These are phyloP conservation scores for Xylaria sp. DNA, from an alignment of 495 filamentous ascomycete genomes.

Conservation along the genomic window DNA sequence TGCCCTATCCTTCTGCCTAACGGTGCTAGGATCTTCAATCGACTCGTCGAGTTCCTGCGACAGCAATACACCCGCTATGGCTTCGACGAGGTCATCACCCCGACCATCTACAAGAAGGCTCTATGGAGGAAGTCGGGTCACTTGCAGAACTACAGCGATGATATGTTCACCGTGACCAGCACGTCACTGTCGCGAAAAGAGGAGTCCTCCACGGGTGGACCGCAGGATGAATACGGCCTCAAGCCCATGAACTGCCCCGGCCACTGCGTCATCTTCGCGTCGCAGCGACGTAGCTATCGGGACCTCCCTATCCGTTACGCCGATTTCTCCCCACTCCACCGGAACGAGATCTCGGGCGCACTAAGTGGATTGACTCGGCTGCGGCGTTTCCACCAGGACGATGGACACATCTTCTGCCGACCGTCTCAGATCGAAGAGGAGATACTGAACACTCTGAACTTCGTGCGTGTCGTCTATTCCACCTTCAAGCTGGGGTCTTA, in stretches of 20 bases:
- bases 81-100: slow-evolving; percentile 90
- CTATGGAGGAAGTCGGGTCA: slow-evolving; percentile 91
- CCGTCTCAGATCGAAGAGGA: slow-evolving; percentile 82
- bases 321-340: slow-evolving; percentile 90
- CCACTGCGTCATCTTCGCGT: slow-evolving; percentile 85
- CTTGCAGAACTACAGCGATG: slow-evolving; percentile 91
- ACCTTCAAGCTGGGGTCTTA: slow-evolving; percentile 78
- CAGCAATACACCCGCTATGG: slow-evolving; percentile 87
- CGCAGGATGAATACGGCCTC: slow-evolving; percentile 83
- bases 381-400: slow-evolving; percentile 94
- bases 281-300: slow-evolving; percentile 74
- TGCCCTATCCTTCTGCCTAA: slow-evolving; percentile 89
- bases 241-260: slow-evolving; percentile 99
- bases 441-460: slow-evolving; percentile 78
- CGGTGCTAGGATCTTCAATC: slow-evolving; percentile 86
- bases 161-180: slow-evolving; percentile 90
- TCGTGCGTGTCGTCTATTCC: slow-evolving; percentile 79
- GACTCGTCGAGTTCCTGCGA: slow-evolving; percentile 82
- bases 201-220: slow-evolving; percentile 46
- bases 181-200: slow-evolving; percentile 50
- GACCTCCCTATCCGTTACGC: slow-evolving; percentile 90
- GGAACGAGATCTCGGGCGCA: slow-evolving; percentile 87
- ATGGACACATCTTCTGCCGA: slow-evolving; percentile 93
- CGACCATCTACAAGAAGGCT: slow-evolving; percentile 90
- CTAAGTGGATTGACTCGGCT: slow-evolving; percentile 88